Evolutionary conservation across 2,329 filamentous ascomycete species (phyloP).

Genomic region (Emmonsia crescens): DNA sequence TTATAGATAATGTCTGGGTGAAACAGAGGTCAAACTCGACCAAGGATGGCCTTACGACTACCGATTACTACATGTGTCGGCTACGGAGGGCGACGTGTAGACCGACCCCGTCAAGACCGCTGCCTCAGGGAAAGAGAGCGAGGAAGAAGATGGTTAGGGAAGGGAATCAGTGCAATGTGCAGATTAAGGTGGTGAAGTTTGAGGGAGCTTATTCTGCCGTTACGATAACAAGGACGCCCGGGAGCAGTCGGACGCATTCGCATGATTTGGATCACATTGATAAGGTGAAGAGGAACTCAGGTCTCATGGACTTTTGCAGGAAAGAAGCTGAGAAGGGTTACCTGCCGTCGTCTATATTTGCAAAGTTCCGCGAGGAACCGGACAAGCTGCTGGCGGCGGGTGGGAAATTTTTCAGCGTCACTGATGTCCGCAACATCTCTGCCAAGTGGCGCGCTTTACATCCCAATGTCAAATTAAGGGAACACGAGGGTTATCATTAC

Average conservation of each 20-base stretch:
- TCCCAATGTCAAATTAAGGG: slow-evolving; percentile 31
- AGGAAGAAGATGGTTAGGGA: slow-evolving; percentile 36
- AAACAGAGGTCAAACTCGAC: slow-evolving; percentile 35
- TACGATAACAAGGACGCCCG: slow-evolving; percentile 33
- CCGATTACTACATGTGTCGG: slow-evolving; percentile 40
- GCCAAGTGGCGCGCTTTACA: slow-evolving; percentile 39
- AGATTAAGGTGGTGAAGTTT: slow-evolving; percentile 37
- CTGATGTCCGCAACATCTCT: slow-evolving; percentile 39
- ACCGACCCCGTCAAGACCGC: slow-evolving; percentile 29
- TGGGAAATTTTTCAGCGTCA: slow-evolving; percentile 36
- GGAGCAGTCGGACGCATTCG: slow-evolving; percentile 31
- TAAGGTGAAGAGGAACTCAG: slow-evolving; percentile 38
- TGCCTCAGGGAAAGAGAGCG: slow-evolving; percentile 36
- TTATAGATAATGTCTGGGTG: slow-evolving; percentile 42
- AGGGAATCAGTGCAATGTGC: slow-evolving; percentile 37
- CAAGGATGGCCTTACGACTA: slow-evolving; percentile 32
- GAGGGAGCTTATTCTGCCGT: slow-evolving; percentile 35
- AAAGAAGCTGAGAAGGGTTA: slow-evolving; percentile 38
- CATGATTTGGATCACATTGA: slow-evolving; percentile 40
- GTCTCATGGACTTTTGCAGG: slow-evolving; percentile 37
- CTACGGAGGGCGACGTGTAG: slow-evolving; percentile 31
- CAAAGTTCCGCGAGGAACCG: slow-evolving; percentile 37
- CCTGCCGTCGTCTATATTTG: slow-evolving; percentile 39
- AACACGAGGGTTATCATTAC: slow-evolving; percentile 37
- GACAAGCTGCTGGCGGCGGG: slow-evolving; percentile 35